Evolutionary conservation across 805 yeast species (phyloP).

Genomic region (Spathaspora arborariae): DNA sequence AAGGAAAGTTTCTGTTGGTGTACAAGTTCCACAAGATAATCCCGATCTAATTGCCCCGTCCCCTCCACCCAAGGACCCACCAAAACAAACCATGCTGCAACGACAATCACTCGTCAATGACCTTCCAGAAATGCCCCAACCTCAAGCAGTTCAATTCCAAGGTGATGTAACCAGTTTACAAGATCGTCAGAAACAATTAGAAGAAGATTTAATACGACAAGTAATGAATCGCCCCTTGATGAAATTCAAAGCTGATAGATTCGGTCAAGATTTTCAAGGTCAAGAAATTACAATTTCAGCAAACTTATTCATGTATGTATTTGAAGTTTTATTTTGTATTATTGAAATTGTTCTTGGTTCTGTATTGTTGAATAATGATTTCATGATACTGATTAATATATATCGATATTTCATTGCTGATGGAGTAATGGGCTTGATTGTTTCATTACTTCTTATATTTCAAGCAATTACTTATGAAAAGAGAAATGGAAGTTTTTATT

Average conservation of each 20-base stretch:
- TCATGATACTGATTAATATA: constrained; percentile 17
- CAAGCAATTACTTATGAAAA: constrained; percentile 36
- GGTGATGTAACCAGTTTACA: constrained; percentile 15
- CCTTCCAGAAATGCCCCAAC: constrained; percentile 22
- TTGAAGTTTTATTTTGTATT: constrained; percentile 27
- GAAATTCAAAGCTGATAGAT: constrained; percentile 12
- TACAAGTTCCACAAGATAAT: constrained; percentile 4
- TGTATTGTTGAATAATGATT: constrained; percentile 22
- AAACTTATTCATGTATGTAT: constrained; percentile 25
- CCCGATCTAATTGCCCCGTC: constrained; percentile 2
- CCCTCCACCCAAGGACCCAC: constrained; percentile 6
- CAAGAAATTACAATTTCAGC: constrained; percentile 20
- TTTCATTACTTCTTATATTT: constrained; percentile 32
- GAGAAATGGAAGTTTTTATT: constrained; percentile 39
- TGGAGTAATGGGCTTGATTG: constrained; percentile 27
- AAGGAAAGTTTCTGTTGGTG: constrained; percentile 1
- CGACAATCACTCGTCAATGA: constrained; percentile 12
- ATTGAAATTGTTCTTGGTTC: constrained; percentile 25
- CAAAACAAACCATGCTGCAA: neutral
- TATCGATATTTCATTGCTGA: constrained; percentile 38
- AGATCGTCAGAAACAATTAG: constrained; percentile 21
- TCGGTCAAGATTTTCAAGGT: constrained; percentile 11
- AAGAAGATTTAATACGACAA: constrained; percentile 22
- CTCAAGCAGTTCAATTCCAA: constrained; percentile 9
- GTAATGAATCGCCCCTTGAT: constrained; percentile 34